A percentile compares a stretch with the other conserved stretches of the same genome.
phyloP scores from a whole-genome alignment of 2,329 filamentous ascomycete species.

The Alternaria incomplexa region DNA sequence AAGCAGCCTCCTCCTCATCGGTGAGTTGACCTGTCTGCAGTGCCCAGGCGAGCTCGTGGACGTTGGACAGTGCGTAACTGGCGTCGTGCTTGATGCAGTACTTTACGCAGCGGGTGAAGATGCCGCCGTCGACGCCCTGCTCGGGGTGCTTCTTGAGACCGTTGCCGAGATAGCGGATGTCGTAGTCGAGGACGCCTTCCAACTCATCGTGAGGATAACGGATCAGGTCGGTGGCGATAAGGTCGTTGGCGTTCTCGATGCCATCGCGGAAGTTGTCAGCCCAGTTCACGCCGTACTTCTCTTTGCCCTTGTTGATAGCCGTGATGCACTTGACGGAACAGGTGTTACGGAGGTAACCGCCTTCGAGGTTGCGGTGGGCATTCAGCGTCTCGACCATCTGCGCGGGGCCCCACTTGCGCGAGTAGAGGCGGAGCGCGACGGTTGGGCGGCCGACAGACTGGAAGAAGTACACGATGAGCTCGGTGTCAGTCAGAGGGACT shows the following conservation, averaged over 20 bases:
- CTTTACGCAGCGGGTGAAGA: slow-evolving; percentile 37
- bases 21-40: slow-evolving; percentile 2
- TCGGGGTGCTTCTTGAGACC: slow-evolving; percentile 27
- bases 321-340: slow-evolving; percentile 37
- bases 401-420: slow-evolving; percentile 30
- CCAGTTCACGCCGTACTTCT: slow-evolving; percentile 24
- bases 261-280: neutral
- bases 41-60: slow-evolving; percentile 16
- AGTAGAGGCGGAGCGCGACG: slow-evolving; percentile 34
- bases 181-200: slow-evolving; percentile 11
- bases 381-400: slow-evolving; percentile 31
- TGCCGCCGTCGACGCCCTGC: slow-evolving; percentile 16
- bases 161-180: slow-evolving; percentile 17
- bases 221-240: slow-evolving; percentile 31
- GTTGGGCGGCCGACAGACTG: slow-evolving; percentile 29
- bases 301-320: slow-evolving; percentile 25
- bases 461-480: slow-evolving; percentile 43
- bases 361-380: slow-evolving; percentile 27
- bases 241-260: slow-evolving; percentile 18
- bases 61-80: slow-evolving; percentile 17
- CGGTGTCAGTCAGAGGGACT: slow-evolving; percentile 35
- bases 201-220: slow-evolving; percentile 6
- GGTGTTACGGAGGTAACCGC: slow-evolving; percentile 39
- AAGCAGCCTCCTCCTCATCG: neutral
- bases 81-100: slow-evolving; percentile 27